phyloP scores from a whole-genome alignment of 306 rosid genomes.

The Aeschynomene evenia region DNA sequence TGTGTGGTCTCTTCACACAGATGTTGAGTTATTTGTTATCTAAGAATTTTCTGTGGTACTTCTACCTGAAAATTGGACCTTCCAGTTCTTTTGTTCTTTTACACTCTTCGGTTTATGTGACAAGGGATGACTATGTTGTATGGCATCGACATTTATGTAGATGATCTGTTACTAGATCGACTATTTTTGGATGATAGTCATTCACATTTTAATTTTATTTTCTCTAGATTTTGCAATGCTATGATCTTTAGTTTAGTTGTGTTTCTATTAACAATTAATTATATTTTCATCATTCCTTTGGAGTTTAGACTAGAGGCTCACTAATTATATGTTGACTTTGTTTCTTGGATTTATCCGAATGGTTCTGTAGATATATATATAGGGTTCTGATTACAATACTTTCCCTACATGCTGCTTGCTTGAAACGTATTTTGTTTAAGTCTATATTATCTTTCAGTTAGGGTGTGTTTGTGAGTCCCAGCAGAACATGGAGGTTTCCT shows the following conservation, averaged over 20 bases:
- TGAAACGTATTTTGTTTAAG: constrained; percentile 13
- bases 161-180: constrained; percentile 56
- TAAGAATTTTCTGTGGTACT: constrained; percentile 49
- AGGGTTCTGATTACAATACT: neutral
- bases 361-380: constrained; percentile 7
- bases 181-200: constrained; percentile 44
- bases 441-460: neutral
- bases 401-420: constrained; percentile 27
- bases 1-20: constrained; percentile 59
- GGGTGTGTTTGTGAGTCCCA: neutral
- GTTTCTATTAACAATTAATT: constrained; percentile 8
- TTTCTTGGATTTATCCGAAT: neutral
- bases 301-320: constrained; percentile 17
- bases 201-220: constrained; percentile 39
- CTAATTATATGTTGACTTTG: constrained; percentile 8
- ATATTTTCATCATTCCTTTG: constrained; percentile 18
- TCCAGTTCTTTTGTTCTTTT: constrained; percentile 44
- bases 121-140: constrained; percentile 45
- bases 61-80: constrained; percentile 45
- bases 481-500: constrained; percentile 16
- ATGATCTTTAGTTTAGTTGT: constrained; percentile 13
- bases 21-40: constrained; percentile 56
- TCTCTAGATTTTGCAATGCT: constrained; percentile 29
- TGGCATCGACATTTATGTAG: constrained; percentile 54
- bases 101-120: constrained; percentile 48